phyloP scores from a whole-genome alignment of 139 green algal genomes.

The Pseudopediastrum boryanum region DNA sequence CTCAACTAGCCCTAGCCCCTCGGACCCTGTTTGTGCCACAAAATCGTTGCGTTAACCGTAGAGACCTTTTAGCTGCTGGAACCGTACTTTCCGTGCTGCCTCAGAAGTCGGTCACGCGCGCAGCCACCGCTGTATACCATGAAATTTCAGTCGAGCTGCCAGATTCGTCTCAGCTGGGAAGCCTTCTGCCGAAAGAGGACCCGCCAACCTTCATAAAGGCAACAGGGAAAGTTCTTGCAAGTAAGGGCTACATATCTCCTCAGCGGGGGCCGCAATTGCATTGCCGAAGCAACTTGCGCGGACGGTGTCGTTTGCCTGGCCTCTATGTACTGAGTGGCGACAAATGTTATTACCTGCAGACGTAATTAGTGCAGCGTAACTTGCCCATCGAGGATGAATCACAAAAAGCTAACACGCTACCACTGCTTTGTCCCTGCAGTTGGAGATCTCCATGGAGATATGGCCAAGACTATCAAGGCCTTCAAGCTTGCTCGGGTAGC shows the following conservation, averaged over 20 bases:
- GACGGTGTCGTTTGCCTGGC: neutral
- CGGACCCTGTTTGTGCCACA: too few relatives aligned
- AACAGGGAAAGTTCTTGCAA: slow-evolving; percentile 77
- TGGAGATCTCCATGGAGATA: slow-evolving; percentile 91
- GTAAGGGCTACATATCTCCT: too few relatives aligned
- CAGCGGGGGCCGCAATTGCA: neutral
- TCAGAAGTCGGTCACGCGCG: slow-evolving; percentile 19
- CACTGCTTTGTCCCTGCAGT: slow-evolving; percentile 57
- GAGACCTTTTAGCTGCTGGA: too few relatives aligned
- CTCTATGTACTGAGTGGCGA: neutral
- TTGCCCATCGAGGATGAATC: too few relatives aligned
- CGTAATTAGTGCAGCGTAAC: too few relatives aligned
- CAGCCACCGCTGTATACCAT: slow-evolving; percentile 26
- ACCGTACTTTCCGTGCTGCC: too few relatives aligned
- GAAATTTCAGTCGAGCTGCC: slow-evolving; percentile 21
- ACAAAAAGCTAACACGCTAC: neutral
- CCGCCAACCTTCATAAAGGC: slow-evolving; percentile 76
- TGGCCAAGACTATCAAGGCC: slow-evolving; percentile 78
- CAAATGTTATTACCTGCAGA: too few relatives aligned
- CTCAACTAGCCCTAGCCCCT: too few relatives aligned
- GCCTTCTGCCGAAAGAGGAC: slow-evolving; percentile 26
- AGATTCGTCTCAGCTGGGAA: too few relatives aligned
- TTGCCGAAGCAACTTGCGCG: neutral
- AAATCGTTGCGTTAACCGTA: too few relatives aligned
- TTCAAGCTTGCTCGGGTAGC: slow-evolving; percentile 74